Percentiles rank a stretch among this genome's conserved stretches.
Conservation (phyloP, 2,329 filamentous ascomycete genomes). For the Coleophoma eucalyptorum region DNA sequence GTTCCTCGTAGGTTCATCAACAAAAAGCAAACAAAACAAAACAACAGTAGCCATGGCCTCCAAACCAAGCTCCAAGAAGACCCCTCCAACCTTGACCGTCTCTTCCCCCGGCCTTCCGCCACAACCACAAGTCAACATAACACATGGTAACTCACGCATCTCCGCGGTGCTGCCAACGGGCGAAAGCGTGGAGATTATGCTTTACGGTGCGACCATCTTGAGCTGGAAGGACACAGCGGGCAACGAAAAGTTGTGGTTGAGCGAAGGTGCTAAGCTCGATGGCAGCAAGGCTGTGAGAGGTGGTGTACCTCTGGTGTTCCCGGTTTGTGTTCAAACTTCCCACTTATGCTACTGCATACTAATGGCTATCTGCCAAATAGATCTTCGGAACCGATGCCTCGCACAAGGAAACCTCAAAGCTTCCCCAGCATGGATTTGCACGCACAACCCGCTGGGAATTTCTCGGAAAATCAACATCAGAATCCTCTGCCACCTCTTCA, state of each 20-base stretch:
- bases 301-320: slow-evolving; percentile 89
- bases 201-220: slow-evolving; percentile 89
- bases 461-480: slow-evolving; percentile 78
- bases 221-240: slow-evolving; percentile 85
- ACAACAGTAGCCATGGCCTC: not conserved
- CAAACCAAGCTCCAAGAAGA: slow-evolving; percentile 1
- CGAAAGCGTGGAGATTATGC: slow-evolving; percentile 78
- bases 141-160: slow-evolving; percentile 67
- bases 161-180: slow-evolving; percentile 80
- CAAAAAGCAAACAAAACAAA: too few species aligned
- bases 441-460: slow-evolving; percentile 91
- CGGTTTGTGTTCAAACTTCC: slow-evolving; percentile 52
- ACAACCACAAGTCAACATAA: slow-evolving; percentile 71
- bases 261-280: slow-evolving; percentile 75
- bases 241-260: slow-evolving; percentile 82
- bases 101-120: slow-evolving; percentile 64
- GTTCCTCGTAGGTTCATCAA: too few species aligned
- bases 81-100: slow-evolving; percentile 1
- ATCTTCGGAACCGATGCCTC: slow-evolving; percentile 81
- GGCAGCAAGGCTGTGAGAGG: slow-evolving; percentile 87
- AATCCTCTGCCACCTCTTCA: slow-evolving; percentile 37
- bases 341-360: not conserved
- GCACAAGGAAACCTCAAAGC: slow-evolving; percentile 70
- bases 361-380: slow-evolving; percentile 35
- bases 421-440: slow-evolving; percentile 94